Percentiles rank a stretch among this genome's conserved stretches.
Evolutionary conservation across 805 yeast species (phyloP).

Genomic region (Schwanniomyces occidentalis): DNA sequence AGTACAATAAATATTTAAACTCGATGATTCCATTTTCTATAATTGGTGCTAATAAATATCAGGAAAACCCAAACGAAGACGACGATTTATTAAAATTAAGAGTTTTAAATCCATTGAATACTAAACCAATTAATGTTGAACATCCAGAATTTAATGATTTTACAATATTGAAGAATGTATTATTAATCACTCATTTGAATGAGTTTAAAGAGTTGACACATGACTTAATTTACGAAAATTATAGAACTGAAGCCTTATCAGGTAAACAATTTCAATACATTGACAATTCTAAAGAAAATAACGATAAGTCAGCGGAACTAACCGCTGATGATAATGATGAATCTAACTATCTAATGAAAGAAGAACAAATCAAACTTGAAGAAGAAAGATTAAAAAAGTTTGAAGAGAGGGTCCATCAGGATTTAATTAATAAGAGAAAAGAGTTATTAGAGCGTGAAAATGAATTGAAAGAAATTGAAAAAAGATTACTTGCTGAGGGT

Average conservation of each 20-base stretch:
- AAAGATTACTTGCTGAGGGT: conserved; percentile 62
- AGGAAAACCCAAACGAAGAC: conserved; percentile 37
- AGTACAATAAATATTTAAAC: conserved; percentile 64
- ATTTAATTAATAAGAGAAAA: conserved; percentile 73
- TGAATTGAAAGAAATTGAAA: conserved; percentile 81
- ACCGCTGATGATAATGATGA: conserved; percentile 17
- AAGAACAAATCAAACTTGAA: conserved; percentile 85
- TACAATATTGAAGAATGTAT: conserved; percentile 72
- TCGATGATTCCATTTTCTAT: conserved; percentile 66
- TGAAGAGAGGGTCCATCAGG: conserved; percentile 88
- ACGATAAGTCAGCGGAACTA: conserved; percentile 6
- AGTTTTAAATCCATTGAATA: conserved; percentile 46
- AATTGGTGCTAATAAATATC: conserved; percentile 67
- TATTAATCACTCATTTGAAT: conserved; percentile 79
- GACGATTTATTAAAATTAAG: conserved; percentile 54
- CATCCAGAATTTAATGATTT: conserved; percentile 80
- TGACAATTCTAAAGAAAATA: conserved; percentile 9
- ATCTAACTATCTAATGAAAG: conserved; percentile 55
- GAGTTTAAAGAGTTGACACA: conserved; percentile 89
- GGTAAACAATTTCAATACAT: conserved; percentile 52
- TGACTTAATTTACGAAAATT: conserved; percentile 82
- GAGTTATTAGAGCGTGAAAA: conserved; percentile 83
- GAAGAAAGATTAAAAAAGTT: conserved; percentile 85
- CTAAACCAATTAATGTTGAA: conserved; percentile 60
- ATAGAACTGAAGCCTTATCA: conserved; percentile 83